Conservation (phyloP, 2,329 filamentous ascomycete genomes). For the Fusarium pseudoanthophilum region DNA sequence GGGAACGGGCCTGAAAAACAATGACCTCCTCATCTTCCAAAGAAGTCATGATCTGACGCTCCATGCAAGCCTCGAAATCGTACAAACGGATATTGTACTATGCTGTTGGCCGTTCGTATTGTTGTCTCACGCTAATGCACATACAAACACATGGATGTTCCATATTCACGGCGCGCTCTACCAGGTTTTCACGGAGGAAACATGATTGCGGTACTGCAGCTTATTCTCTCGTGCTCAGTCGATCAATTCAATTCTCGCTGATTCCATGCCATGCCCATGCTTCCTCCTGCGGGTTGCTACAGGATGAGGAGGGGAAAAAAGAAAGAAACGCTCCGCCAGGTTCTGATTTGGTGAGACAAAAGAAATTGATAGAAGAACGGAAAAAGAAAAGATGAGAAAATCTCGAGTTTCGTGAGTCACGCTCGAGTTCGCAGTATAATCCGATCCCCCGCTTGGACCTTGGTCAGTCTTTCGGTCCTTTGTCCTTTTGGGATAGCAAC, state of each 20-base stretch:
- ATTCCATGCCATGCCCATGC: background rate
- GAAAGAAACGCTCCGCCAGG: background rate
- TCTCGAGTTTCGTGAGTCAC: background rate
- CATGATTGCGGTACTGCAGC: background rate
- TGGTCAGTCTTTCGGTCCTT: background rate
- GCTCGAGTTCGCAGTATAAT: background rate
- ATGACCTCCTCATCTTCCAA: background rate
- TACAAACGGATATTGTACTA: background rate
- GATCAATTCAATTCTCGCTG: background rate
- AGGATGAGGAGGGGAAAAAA: background rate
- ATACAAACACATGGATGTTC: background rate
- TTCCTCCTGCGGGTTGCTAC: background rate
- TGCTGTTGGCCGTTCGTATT: background rate
- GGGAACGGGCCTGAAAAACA: background rate
- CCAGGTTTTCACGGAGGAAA: background rate
- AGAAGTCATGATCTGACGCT: background rate
- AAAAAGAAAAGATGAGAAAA: background rate
- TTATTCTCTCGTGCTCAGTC: background rate
- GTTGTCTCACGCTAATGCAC: constrained; percentile 17
- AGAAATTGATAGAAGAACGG: background rate
- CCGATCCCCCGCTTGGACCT: background rate
- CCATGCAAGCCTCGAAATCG: background rate
- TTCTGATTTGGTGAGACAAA: background rate
- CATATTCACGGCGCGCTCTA: background rate
- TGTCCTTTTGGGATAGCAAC: background rate